phyloP scores from a whole-genome alignment of 2,329 filamentous ascomycete species.

The Alternaria atra region DNA sequence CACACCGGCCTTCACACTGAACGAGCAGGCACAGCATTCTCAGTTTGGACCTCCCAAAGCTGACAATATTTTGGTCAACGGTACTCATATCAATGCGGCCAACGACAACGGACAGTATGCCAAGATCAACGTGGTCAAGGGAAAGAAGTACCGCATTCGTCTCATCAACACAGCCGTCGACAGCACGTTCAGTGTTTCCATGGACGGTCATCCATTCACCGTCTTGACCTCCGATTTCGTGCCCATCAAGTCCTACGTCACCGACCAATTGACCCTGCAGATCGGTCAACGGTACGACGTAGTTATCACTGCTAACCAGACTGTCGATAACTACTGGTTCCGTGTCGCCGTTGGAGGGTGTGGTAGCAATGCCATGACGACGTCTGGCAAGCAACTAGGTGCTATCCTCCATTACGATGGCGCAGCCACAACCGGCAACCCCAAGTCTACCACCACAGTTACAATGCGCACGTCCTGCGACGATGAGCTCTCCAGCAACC shows the following conservation, averaged over 20 bases:
- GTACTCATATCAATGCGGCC: constrained; percentile 61
- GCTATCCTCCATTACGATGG: constrained; percentile 53
- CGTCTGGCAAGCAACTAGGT: constrained; percentile 46
- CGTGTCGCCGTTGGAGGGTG: constrained; percentile 52
- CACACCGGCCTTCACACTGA: constrained; percentile 41
- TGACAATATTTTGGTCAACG: constrained; percentile 63
- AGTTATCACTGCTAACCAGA: constrained; percentile 56
- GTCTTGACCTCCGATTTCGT: constrained; percentile 57
- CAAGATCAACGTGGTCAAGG: constrained; percentile 52
- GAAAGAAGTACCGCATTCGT: constrained; percentile 65
- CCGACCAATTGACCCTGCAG: constrained; percentile 42
- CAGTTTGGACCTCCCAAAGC: constrained; percentile 45
- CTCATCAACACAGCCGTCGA: constrained; percentile 64
- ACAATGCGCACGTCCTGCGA: constrained; percentile 47
- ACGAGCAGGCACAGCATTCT: constrained; percentile 44
- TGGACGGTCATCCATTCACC: constrained; percentile 54
- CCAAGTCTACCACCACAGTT: constrained; percentile 45
- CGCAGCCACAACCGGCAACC: constrained; percentile 42
- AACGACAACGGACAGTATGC: constrained; percentile 48
- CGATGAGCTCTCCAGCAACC: constrained; percentile 46
- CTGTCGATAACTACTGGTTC: constrained; percentile 58
- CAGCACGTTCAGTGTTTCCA: constrained; percentile 42
- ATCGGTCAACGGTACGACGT: constrained; percentile 59
- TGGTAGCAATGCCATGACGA: constrained; percentile 37
- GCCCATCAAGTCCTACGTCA: constrained; percentile 52